Evolutionary conservation across 257 asterid species (phyloP).

Genomic region (Buddleja alternifolia): DNA sequence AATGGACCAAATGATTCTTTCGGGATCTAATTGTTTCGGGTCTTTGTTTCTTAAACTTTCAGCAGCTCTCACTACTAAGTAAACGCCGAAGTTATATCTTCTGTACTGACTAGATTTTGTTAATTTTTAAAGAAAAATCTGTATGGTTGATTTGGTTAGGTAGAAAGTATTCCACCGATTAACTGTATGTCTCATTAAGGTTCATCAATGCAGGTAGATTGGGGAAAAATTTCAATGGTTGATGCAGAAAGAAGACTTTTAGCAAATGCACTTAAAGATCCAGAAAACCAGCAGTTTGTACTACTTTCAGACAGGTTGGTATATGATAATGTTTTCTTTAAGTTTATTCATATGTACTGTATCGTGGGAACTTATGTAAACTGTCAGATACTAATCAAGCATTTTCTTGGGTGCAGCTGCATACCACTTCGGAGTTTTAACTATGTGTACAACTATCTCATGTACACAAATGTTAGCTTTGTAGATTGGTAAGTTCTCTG

Average conservation of each 20-base stretch:
- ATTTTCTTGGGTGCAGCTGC: constrained; percentile 72
- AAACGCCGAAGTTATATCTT: not conserved
- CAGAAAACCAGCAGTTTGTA: constrained; percentile 85
- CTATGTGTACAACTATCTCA: constrained; percentile 91
- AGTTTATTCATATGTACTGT: constrained; percentile 28
- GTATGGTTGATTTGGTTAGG: not conserved
- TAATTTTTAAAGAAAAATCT: no score
- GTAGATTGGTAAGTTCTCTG: constrained; percentile 52
- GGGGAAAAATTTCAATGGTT: constrained; percentile 99
- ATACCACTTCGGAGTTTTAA: constrained; percentile 84
- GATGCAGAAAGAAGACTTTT: constrained; percentile 97
- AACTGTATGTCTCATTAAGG: constrained; percentile 9
- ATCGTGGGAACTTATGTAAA: constrained; percentile 21
- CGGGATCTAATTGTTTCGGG: constrained; percentile 12
- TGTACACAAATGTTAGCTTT: constrained; percentile 74
- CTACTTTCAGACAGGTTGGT: constrained; percentile 93
- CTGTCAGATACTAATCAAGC: constrained; percentile 33
- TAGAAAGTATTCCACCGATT: not conserved
- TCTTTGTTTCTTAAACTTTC: not conserved
- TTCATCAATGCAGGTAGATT: constrained; percentile 28
- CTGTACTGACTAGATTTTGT: no score
- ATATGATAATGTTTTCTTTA: constrained; percentile 27
- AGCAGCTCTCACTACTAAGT: not conserved
- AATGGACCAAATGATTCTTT: not conserved
- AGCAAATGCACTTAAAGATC: constrained; percentile 81